Base-by-base conservation (phyloP, 1,284 basidiomycete species). In the Papiliotrema fonsecae region DNA sequence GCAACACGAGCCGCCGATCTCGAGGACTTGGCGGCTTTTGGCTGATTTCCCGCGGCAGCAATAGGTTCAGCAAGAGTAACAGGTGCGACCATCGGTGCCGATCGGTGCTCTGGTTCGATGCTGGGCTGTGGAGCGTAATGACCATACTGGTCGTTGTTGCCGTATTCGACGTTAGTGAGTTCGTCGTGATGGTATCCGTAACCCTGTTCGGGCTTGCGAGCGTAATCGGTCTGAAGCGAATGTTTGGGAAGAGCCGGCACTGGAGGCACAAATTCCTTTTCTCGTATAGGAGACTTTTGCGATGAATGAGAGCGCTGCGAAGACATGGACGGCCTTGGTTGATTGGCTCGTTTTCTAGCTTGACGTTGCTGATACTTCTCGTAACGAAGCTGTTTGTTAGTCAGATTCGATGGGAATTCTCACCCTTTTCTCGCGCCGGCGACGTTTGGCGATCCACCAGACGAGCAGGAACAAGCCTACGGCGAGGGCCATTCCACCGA, bases 401-500 rank as follows among this genome's bases (percentile, higher is more conserved):
- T 11, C 19, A 19, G 22, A 28, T 40, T 22, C 14, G 6, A 14
- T 11, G 25, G 24, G 22, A 7, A 11, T 9, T 59, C 61, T 54
- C 42, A 65, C 63, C 45, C 52, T 36, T 27, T 51, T 47, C 35
- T 60, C 50, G 31, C 55, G 42, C 47, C 52, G 54, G 9, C 52
- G 48, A 24, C 57, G 45, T 32, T 56, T 57, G 24, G 36, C 32
- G 43, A 51, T 47, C 54, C 55, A 65, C 50, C 48, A 62, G 51
- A 50, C 63, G 6, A 60, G 28, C 11, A 55, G 43, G 42, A 59
- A 60, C 11, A 43, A 57, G 3, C 41, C 47, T 9, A 63, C n/a
- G 7, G 61, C 63, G 35, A 61, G 24, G 6, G 58, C 61, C 61
- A 65, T 63, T 3, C 63, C 63, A 19, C 63, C 63, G 11, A 62